Conservation (phyloP, 2,329 filamentous ascomycete species). For the Raffaelea albimanens region DNA sequence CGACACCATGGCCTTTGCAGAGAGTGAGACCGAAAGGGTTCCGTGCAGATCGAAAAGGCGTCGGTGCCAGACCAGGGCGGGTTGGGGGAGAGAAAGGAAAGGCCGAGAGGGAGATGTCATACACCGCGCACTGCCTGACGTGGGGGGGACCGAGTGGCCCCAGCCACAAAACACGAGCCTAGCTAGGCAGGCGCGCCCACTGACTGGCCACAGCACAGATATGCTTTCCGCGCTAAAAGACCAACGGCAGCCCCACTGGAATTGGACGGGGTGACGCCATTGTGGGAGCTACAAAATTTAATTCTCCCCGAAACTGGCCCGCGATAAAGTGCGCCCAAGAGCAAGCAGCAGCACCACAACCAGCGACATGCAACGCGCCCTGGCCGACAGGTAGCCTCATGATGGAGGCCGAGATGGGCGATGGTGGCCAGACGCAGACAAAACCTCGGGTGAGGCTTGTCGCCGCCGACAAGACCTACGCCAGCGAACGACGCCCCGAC, state of each 20-base stretch:
- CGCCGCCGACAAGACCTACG: conserved; percentile 3
- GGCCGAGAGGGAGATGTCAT: no score
- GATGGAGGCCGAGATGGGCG: background rate
- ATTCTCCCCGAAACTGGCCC: background rate
- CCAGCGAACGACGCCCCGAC: background rate
- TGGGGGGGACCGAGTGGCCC: no score
- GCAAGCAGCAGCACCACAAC: no score
- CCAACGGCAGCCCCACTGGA: background rate
- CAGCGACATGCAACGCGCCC: no score
- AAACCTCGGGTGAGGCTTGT: conserved; percentile 3
- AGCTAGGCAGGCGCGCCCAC: no score
- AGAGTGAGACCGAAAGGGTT: background rate
- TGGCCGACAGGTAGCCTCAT: background rate
- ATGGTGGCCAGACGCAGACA: background rate
- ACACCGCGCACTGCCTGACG: no score
- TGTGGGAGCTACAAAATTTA: conserved; percentile 1
- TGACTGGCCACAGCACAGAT: no score
- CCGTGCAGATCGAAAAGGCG: no score
- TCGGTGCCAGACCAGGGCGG: no score
- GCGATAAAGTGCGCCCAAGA: no score
- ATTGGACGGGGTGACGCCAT: conserved; percentile 6
- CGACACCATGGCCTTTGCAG: conserved; percentile 6
- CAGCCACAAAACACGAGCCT: no score
- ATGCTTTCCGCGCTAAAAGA: background rate
- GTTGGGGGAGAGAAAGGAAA: no score